Evolutionary conservation across 805 yeast genomes (phyloP).

Genomic region (Candida pseudofarinosa): DNA sequence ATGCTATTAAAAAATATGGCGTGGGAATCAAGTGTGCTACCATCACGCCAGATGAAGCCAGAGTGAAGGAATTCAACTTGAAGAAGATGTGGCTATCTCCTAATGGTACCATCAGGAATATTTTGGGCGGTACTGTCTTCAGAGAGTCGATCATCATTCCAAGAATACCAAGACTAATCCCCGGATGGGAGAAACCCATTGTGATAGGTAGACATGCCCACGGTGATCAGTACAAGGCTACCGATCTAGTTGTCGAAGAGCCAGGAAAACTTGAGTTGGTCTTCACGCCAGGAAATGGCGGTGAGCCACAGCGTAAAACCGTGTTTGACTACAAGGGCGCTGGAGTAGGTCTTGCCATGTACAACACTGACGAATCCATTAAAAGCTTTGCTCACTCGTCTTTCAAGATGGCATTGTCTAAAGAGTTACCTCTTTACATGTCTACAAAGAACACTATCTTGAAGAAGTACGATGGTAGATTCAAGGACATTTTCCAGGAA

Average conservation of each 20-base stretch:
- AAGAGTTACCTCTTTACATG: slow-evolving; percentile 60
- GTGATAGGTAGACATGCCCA: slow-evolving; percentile 84
- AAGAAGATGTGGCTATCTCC: slow-evolving; percentile 86
- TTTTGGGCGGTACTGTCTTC: slow-evolving; percentile 78
- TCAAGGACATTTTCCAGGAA: slow-evolving; percentile 74
- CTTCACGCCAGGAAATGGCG: slow-evolving; percentile 60
- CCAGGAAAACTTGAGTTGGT: slow-evolving; percentile 66
- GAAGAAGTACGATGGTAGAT: slow-evolving; percentile 78
- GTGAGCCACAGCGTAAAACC: slow-evolving; percentile 41
- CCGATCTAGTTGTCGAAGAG: slow-evolving; percentile 63
- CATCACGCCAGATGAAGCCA: slow-evolving; percentile 77
- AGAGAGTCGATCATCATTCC: slow-evolving; percentile 81
- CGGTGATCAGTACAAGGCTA: slow-evolving; percentile 82
- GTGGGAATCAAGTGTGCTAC: slow-evolving; percentile 86
- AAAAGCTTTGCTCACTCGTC: slow-evolving; percentile 76
- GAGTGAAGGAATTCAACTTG: slow-evolving; percentile 70
- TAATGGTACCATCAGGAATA: slow-evolving; percentile 79
- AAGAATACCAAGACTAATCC: slow-evolving; percentile 71
- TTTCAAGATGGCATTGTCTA: slow-evolving; percentile 65
- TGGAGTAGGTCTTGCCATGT: slow-evolving; percentile 81
- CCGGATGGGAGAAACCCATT: slow-evolving; percentile 79
- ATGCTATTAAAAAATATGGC: slow-evolving; percentile 69
- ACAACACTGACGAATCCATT: slow-evolving; percentile 77
- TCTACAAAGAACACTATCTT: slow-evolving; percentile 79
- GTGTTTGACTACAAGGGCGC: slow-evolving; percentile 62